A percentile compares a stretch with the other conserved stretches of the same genome.
Evolutionary conservation across 345 rosid genomes (phyloP).

Genomic region (Toxicodendron radicans): DNA sequence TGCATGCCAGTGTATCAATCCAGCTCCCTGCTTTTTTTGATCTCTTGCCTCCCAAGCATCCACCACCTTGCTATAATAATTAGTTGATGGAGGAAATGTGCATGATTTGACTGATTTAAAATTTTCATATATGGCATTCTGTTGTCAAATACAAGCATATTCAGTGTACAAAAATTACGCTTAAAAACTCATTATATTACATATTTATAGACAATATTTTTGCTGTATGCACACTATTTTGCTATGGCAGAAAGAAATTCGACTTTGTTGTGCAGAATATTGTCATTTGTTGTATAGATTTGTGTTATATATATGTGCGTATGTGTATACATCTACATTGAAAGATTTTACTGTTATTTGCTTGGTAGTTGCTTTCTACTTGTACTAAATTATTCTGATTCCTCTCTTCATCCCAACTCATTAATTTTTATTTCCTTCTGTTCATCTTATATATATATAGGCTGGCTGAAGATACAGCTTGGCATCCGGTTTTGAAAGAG

Average conservation of each 20-base stretch:
- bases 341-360: slow-evolving; percentile 8
- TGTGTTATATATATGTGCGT: not conserved
- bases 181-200: not conserved
- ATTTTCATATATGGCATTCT: not conserved
- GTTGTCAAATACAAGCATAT: not conserved
- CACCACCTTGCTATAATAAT: not conserved
- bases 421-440: slow-evolving; percentile 2
- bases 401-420: not conserved
- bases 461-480: slow-evolving; percentile 88
- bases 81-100: not conserved
- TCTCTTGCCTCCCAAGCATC: not conserved
- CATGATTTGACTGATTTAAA: not conserved
- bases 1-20: not conserved
- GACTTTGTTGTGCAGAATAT: not conserved
- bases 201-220: not conserved
- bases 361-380: slow-evolving; percentile 12
- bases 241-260: not conserved
- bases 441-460: slow-evolving; percentile 34
- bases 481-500: slow-evolving; percentile 82
- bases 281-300: not conserved
- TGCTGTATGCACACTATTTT: not conserved
- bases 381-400: not conserved
- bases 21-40: not conserved
- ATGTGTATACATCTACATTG: not conserved
- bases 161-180: not conserved